Evolutionary conservation across 371 early-diverging fungal species (phyloP).

Genomic region (Zopfochytrium polystomum): DNA sequence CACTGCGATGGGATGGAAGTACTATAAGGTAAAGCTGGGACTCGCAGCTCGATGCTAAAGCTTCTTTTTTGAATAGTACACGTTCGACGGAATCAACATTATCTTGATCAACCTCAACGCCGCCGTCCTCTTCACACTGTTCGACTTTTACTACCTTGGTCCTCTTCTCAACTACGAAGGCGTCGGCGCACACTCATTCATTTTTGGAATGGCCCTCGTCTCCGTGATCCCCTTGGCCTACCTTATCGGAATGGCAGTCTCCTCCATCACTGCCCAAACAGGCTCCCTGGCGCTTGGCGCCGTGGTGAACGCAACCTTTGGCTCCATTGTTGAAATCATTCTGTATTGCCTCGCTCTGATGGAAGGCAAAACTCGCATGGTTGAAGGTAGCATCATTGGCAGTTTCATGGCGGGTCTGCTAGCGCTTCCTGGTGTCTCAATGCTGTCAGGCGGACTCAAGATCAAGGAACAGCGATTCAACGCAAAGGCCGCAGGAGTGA

Average conservation of each 20-base stretch:
- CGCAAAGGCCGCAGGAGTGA: constrained; percentile 90
- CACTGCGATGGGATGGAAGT: constrained; percentile 42
- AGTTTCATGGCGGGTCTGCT: constrained; percentile 85
- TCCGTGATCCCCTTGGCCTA: constrained; percentile 91
- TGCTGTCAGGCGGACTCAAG: constrained; percentile 89
- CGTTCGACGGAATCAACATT: constrained; percentile 93
- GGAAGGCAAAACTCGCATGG: constrained; percentile 80
- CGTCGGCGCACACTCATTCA: constrained; percentile 61
- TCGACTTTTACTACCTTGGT: constrained; percentile 75
- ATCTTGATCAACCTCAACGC: constrained; percentile 89
- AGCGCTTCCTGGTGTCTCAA: constrained; percentile 87
- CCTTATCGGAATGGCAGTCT: constrained; percentile 95
- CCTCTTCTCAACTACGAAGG: constrained; percentile 46
- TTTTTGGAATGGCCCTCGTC: constrained; percentile 78
- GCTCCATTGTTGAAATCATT: constrained; percentile 92
- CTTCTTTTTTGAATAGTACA: constrained; percentile 54
- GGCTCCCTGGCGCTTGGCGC: constrained; percentile 80
- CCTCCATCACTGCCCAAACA: constrained; percentile 91
- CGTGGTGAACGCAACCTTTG: constrained; percentile 96
- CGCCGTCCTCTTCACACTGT: constrained; percentile 59
- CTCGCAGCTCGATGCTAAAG: not conserved
- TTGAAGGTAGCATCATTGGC: constrained; percentile 91
- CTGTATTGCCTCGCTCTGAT: constrained; percentile 85
- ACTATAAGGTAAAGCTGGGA: constrained; percentile 37
- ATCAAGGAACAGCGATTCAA: constrained; percentile 91